phyloP scores from a whole-genome alignment of 106 monocot genomes.

The Vanilla planifolia region DNA sequence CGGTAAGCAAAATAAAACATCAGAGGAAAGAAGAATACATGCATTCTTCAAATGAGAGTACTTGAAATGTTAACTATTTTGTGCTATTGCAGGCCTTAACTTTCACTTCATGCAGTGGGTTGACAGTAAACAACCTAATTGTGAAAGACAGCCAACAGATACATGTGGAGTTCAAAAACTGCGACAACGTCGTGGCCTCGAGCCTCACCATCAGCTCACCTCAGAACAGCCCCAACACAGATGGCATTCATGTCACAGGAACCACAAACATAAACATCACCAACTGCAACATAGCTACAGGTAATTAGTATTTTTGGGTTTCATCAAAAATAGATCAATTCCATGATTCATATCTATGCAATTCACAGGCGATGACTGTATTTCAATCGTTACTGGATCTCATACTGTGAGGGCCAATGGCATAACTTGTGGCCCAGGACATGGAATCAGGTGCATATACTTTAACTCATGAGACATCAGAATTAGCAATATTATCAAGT shows the following conservation, averaged over 20 bases:
- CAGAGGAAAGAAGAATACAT: neutral
- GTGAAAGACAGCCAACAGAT: constrained; percentile 76
- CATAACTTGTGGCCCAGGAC: constrained; percentile 70
- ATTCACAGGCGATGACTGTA: constrained; percentile 78
- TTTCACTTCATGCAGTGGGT: constrained; percentile 36
- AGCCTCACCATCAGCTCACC: constrained; percentile 36
- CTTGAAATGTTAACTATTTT: neutral
- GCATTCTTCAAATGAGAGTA: neutral
- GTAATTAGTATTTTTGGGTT: constrained; percentile 10
- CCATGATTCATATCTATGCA: neutral
- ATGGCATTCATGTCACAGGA: constrained; percentile 67
- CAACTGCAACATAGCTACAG: constrained; percentile 49
- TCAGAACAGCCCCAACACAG: constrained; percentile 62
- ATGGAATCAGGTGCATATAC: constrained; percentile 71
- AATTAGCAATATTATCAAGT: too few species aligned
- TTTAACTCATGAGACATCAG: too few species aligned
- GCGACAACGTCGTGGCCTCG: constrained; percentile 28
- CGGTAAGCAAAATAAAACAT: constrained; percentile 41
- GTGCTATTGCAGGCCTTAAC: constrained; percentile 37
- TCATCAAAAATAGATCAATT: neutral
- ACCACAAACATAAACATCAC: constrained; percentile 41
- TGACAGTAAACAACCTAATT: constrained; percentile 38
- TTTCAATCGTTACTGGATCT: constrained; percentile 63
- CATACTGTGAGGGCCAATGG: constrained; percentile 20
- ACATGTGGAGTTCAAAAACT: constrained; percentile 40